Base-by-base conservation (phyloP, 805 yeast species). In the Myxozyma vanderwaltii region DNA sequence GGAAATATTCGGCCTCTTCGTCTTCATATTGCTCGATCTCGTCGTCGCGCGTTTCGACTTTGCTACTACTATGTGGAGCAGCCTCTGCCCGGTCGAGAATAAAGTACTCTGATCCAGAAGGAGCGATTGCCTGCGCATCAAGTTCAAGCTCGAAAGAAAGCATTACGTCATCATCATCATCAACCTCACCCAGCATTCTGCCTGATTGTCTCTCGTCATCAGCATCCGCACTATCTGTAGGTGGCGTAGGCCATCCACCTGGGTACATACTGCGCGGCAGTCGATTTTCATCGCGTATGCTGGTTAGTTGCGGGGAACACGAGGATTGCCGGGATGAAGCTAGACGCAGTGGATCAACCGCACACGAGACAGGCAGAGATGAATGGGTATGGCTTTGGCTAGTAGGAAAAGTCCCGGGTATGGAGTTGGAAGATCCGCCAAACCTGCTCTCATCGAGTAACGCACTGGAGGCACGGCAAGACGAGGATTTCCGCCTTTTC, bases 71-170 rank as follows among this genome's bases (percentile, higher is more conserved):
- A 8, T 15, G n/a, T 7, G n/a, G 41, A 38, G 23, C 55, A 46
- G 21, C 36, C 8, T 45, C 53, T 23, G 3, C 43, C 3, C 31
- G 7, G n/a, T 51, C 53, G 36, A 57, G 44, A 8, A 54, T 27
- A 3, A 54, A 54, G 41, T 58, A 58, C 27, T 58, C 62, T 12
- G 62, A 58, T 17, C 58, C 62, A 13, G 56, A 44, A 15, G 62
- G 62, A 19, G 55, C 62, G 27, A 54, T 58, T 8, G 40, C 49
- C 35, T 54, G 58, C 17, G 51, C 58, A 29, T 58, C 62, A 24
- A 58, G 44, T 26, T 45, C 53, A 15, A 57, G 53, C 31, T 57
- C 61, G 13, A 50, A 44, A 24, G 59, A 43, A 29, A 48, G 27
- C 49, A 54, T 33, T 29, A 54, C 5, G 23, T 53, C 56, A 15